Percentiles rank a stretch among this genome's conserved stretches.
Conservation (phyloP, 164 flowering plant species). For the Tetracentron sinense region DNA sequence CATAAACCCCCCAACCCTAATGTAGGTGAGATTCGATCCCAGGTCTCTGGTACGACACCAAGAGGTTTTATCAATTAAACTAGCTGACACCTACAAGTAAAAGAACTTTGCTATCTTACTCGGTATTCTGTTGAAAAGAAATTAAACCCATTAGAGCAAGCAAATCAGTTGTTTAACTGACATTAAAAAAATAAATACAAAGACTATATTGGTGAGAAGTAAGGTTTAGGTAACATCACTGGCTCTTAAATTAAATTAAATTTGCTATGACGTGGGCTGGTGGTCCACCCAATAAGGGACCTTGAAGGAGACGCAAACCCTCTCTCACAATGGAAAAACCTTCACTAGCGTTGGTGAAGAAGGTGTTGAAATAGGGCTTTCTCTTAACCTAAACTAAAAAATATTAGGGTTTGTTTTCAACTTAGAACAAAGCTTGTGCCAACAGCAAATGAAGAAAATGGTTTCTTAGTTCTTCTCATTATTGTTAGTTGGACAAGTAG, state of each 20-base stretch:
- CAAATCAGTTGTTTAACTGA: slow-evolving; percentile 53
- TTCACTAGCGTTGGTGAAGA: slow-evolving; percentile 30
- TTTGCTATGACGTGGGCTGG: slow-evolving; percentile 12
- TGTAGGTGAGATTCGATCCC: no score
- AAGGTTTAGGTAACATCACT: slow-evolving; percentile 29
- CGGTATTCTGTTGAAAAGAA: no score
- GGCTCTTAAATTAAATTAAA: slow-evolving; percentile 11
- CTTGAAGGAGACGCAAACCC: slow-evolving; percentile 20
- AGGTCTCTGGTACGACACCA: no score
- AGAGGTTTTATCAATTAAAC: no score
- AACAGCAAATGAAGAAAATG: slow-evolving; percentile 28
- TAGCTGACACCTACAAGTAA: no score
- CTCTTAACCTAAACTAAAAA: neutral
- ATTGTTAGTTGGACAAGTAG: slow-evolving; percentile 23
- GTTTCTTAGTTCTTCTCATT: slow-evolving; percentile 10
- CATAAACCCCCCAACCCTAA: no score
- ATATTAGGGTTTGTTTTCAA: slow-evolving; percentile 19
- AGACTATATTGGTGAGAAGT: no score
- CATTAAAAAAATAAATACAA: no score
- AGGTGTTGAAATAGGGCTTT: slow-evolving; percentile 10
- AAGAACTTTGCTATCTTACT: no score
- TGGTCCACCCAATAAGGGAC: slow-evolving; percentile 53
- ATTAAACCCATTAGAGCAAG: slow-evolving; percentile 41
- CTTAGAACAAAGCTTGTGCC: slow-evolving; percentile 29
- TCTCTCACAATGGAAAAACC: no score